These are phyloP conservation scores for Candida pseudoglaebosa DNA, from an alignment of 805 yeast genomes.

Conservation along the genomic window DNA sequence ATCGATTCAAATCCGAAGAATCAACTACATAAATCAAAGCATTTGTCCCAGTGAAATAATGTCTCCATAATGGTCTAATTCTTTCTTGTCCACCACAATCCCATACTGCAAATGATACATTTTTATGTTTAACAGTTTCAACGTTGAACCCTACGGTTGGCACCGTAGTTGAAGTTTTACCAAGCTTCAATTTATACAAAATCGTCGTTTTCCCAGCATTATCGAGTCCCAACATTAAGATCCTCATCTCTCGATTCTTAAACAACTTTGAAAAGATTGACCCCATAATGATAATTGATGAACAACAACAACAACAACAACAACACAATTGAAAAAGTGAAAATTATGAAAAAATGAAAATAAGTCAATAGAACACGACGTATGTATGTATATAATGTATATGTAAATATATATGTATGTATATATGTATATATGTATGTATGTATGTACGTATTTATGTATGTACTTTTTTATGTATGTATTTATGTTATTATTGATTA, in stretches of 20 bases:
- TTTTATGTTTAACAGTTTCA: conserved; percentile 78
- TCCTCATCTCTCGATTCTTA: conserved; percentile 92
- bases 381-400: too few species aligned
- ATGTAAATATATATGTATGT: too few species aligned
- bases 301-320: too few species aligned
- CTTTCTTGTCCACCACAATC: conserved; percentile 96
- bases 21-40: conserved; percentile 91
- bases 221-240: conserved; percentile 88
- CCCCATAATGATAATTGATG: conserved; percentile 4
- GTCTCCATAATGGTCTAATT: conserved; percentile 91
- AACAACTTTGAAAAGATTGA: conserved; percentile 29
- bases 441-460: too few species aligned
- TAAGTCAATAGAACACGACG: too few species aligned
- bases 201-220: conserved; percentile 93
- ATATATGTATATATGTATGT: too few species aligned
- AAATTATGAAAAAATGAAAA: neutral
- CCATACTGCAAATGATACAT: conserved; percentile 85
- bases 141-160: conserved; percentile 95
- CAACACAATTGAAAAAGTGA: too few species aligned
- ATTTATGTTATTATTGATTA: too few species aligned
- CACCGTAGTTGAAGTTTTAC: conserved; percentile 70
- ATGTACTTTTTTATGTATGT: too few species aligned
- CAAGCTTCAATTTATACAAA: conserved; percentile 75
- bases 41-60: conserved; percentile 88
- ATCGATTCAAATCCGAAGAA: conserved; percentile 65